Base-by-base conservation (phyloP, 768 basidiomycete genomes). In the Pleurotus djamor region DNA sequence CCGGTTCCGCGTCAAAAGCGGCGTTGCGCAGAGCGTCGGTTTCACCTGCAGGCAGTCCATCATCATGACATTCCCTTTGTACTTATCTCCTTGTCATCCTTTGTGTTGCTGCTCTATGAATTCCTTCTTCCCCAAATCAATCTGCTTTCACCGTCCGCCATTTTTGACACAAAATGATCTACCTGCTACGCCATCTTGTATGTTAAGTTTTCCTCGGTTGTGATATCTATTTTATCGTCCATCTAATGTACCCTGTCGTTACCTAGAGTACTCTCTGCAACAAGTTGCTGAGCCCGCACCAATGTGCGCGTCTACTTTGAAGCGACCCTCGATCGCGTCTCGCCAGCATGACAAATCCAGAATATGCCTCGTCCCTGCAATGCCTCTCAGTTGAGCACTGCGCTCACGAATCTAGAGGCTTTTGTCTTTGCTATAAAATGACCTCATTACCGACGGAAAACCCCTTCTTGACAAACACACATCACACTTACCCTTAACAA, bases 1-100 rank as follows among this genome's bases (percentile, higher is more conserved):
- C 68, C 49, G 61, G 65, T 33, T 64, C 67, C 38, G 28, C 60
- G 21, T 52, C 50, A 9, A 34, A 47, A 47, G n/a, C 45, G n/a
- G 45, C 50, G 17, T 63, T 60, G 17, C 7, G 58, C 14, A 48
- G 50, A 17, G 33, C 50, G 10, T 52, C 50, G 8, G 21, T 32
- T 9, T 37, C 32, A 14, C 50, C 21, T 28, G 36, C 14, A 6
- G 33, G 17, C 13, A 21, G 50, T 13, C 17, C 50, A 13, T 34
- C 13, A 37, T 34, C 9, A 21, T 16, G 48, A 49, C 16, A 49
- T 49, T 12, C 17, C 17, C 16, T 16, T 17, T 49, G 10, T 16
- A 9, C 17, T 16, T 49, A 9, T 49, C 48, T 49, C 17, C 16
- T 16, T 49, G 10, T 17, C 48, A 10, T 16, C 16, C 8, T 49